A percentile compares a stretch with the other conserved stretches of the same genome.
Evolutionary conservation across 495 filamentous ascomycete species (phyloP).

Genomic region (Talaromyces wortmannii): DNA sequence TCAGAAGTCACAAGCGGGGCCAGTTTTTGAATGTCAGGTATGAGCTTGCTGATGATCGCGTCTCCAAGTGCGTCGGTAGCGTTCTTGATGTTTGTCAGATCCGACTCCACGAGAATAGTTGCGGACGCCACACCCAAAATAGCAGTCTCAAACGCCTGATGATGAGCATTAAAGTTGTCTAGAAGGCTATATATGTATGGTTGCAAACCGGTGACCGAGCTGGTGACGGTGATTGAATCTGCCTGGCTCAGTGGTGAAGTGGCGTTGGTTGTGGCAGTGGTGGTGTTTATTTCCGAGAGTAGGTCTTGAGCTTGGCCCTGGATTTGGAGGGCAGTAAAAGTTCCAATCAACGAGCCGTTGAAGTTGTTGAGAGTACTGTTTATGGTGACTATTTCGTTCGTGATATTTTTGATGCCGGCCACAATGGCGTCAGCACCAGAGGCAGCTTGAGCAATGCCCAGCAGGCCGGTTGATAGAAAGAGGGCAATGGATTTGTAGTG

Average conservation of each 20-base stretch:
- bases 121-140: neutral
- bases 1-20: neutral
- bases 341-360: neutral
- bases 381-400: neutral
- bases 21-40: neutral
- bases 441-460: neutral
- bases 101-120: neutral
- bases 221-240: neutral
- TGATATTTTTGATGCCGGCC: neutral
- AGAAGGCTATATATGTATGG: neutral
- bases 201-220: neutral
- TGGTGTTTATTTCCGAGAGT: neutral
- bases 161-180: neutral
- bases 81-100: neutral
- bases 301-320: neutral
- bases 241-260: neutral
- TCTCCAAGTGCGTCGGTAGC: neutral
- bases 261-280: neutral
- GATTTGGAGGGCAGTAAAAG: neutral
- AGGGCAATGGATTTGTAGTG: neutral
- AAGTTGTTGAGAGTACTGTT: neutral
- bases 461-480: neutral
- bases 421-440: neutral
- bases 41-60: neutral
- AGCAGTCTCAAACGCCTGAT: neutral